Conservation (phyloP, 176 grass and related monocot genomes). For the Eleusine coracana region DNA sequence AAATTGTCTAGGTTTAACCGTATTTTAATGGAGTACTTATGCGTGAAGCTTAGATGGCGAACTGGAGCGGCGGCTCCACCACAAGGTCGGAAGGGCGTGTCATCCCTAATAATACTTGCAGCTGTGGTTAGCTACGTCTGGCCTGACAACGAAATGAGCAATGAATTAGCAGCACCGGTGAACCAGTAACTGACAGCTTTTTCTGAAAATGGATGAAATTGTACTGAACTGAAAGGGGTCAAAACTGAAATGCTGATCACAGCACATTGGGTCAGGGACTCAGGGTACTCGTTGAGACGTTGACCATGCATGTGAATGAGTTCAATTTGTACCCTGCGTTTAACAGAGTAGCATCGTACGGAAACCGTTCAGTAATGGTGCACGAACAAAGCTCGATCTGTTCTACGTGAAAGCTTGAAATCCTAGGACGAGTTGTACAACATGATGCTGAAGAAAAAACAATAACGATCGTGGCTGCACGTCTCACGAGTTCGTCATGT, state of each 20-base stretch:
- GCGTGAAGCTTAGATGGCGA: constrained; percentile 35
- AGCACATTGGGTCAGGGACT: neutral
- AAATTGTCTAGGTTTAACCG: neutral
- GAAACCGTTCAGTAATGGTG: neutral
- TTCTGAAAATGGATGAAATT: neutral
- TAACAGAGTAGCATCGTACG: neutral
- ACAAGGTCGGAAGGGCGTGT: constrained; percentile 24
- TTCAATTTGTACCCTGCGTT: neutral
- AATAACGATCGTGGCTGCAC: neutral
- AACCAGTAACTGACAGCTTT: neutral
- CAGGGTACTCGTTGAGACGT: neutral
- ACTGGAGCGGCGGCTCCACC: constrained; percentile 26
- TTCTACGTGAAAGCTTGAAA: neutral
- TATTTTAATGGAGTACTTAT: constrained; percentile 4
- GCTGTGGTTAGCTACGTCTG: neutral
- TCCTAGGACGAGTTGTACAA: neutral
- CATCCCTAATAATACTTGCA: constrained; percentile 10
- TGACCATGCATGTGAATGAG: neutral
- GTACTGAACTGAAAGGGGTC: neutral
- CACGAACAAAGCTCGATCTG: no score
- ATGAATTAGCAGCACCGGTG: neutral
- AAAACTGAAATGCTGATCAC: neutral
- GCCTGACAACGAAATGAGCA: neutral
- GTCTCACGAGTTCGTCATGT: neutral
- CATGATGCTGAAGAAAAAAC: neutral